These are phyloP conservation scores for Colletotrichum brevisporum DNA, from an alignment of 2,329 filamentous ascomycete genomes.

Conservation along the genomic window DNA sequence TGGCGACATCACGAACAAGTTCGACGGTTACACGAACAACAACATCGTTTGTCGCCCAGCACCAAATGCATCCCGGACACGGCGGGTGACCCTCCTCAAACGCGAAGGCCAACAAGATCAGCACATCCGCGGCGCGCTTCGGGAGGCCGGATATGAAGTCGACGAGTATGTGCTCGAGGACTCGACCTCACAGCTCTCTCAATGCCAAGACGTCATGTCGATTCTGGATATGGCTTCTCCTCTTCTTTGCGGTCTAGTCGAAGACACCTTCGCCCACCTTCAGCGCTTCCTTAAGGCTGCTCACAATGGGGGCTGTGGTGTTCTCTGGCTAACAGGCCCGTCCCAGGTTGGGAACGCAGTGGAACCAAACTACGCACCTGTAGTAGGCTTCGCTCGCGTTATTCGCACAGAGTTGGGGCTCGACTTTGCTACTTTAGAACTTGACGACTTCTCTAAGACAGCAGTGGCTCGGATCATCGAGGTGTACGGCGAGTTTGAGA, in stretches of 20 bases:
- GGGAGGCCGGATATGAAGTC: slow-evolving; percentile 1
- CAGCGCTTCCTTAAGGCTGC: slow-evolving; percentile 32
- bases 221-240: slow-evolving; percentile 2
- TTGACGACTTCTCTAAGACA: neutral
- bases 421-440: slow-evolving; percentile 14
- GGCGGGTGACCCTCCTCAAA: slow-evolving; percentile 4
- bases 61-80: neutral
- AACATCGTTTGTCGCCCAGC: slow-evolving; percentile 20
- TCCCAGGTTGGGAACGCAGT: slow-evolving; percentile 9
- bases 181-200: slow-evolving; percentile 14
- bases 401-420: slow-evolving; percentile 42
- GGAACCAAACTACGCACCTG: slow-evolving; percentile 39
- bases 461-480: neutral
- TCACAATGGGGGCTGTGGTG: neutral
- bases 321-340: slow-evolving; percentile 31
- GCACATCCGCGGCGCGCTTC: neutral
- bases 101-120: neutral
- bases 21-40: slow-evolving; percentile 28
- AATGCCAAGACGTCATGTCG: slow-evolving; percentile 43
- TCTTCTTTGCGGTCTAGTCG: neutral
- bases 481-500: slow-evolving; percentile 5
- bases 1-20: slow-evolving; percentile 27
- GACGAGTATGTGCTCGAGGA: slow-evolving; percentile 20
- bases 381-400: slow-evolving; percentile 42
- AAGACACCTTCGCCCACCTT: slow-evolving; percentile 32